phyloP scores from a whole-genome alignment of 768 basidiomycete genomes.

The Phlegmacium glaucopus region DNA sequence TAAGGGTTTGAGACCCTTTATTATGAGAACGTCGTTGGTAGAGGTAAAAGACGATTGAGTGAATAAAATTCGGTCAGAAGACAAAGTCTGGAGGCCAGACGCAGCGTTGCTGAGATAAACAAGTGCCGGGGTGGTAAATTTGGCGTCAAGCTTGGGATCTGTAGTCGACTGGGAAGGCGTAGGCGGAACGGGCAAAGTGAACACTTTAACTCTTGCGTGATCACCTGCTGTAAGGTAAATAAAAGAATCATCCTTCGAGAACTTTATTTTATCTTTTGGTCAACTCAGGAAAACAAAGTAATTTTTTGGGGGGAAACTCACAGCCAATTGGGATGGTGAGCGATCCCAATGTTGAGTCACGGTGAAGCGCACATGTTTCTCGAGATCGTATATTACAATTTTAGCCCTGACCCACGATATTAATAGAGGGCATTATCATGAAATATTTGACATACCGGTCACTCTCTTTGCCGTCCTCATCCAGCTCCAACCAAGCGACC shows the following conservation, averaged over 20 bases:
- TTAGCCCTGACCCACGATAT: constrained; percentile 46
- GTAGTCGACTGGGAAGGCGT: constrained; percentile 55
- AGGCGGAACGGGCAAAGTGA: constrained; percentile 60
- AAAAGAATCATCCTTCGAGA: constrained; percentile 65
- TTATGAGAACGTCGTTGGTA: constrained; percentile 77
- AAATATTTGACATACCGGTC: constrained; percentile 51
- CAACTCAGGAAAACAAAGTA: background rate
- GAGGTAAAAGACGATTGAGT: constrained; percentile 69
- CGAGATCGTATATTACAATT: constrained; percentile 76
- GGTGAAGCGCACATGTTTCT: constrained; percentile 61
- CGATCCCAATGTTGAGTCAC: constrained; percentile 86
- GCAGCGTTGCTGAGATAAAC: constrained; percentile 58
- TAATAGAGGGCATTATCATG: background rate
- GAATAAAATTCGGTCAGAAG: constrained; percentile 62
- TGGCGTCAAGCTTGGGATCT: constrained; percentile 42
- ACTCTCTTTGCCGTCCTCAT: constrained; percentile 85
- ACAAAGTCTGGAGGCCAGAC: constrained; percentile 59
- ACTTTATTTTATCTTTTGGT: constrained; percentile 40
- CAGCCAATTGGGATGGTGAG: constrained; percentile 59
- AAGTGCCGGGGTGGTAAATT: constrained; percentile 51
- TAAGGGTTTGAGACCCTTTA: constrained; percentile 34
- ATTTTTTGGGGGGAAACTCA: constrained; percentile 30
- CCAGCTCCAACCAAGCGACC: constrained; percentile 86
- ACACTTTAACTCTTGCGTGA: constrained; percentile 72
- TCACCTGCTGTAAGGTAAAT: constrained; percentile 80